Base-by-base conservation (phyloP, 148 eudicot species). In the Selenicereus undatus region DNA sequence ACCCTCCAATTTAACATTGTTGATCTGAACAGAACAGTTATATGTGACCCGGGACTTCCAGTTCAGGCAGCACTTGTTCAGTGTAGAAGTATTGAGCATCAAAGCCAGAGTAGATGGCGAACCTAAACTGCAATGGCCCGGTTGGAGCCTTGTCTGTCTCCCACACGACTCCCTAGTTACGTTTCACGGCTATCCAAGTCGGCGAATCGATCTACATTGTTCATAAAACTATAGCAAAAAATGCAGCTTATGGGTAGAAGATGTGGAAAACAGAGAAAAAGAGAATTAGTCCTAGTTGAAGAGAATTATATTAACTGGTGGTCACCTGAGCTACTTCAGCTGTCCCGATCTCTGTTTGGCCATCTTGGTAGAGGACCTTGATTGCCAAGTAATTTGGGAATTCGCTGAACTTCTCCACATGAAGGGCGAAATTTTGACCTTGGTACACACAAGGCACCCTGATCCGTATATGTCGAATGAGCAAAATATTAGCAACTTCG, bases 381-480 rank as follows among this genome's bases (percentile, higher is more conserved):
- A 95, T 86, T 5, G 92, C 94, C 73, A 95, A 86, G 77, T 93
- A 88, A 76, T 90, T 77, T 21, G 94, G 93, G 69, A 88, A 88
- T 35, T 84, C 48, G 86, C 97, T 95, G 0, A 76, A 81, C 73
- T 95, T 96, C 73, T 92, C 96, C 42, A 95, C 94, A 11, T 92
- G 89, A 35, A 95, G 66, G 0, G 89, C 88, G 85, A 95, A 70
- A 42, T 91, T 91, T 84, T 84, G 80, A n/a, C 89, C 88, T 69
- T 91, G 84, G 84, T 89, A 93, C 12, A 85, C 90, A 81, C 98
- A 95, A 0, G 98, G 93, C 51, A 95, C 85, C 82, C 98, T 95
- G 91, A 27, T 75, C 21, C 27, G 24, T 74, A 48, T 10, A 48
- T 14, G 13, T 43, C 16, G 73, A 30, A 21, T 66, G 20, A 54